Evolutionary conservation across 2,329 filamentous ascomycete genomes (phyloP).

Genomic region (Intubia oerlemansii): DNA sequence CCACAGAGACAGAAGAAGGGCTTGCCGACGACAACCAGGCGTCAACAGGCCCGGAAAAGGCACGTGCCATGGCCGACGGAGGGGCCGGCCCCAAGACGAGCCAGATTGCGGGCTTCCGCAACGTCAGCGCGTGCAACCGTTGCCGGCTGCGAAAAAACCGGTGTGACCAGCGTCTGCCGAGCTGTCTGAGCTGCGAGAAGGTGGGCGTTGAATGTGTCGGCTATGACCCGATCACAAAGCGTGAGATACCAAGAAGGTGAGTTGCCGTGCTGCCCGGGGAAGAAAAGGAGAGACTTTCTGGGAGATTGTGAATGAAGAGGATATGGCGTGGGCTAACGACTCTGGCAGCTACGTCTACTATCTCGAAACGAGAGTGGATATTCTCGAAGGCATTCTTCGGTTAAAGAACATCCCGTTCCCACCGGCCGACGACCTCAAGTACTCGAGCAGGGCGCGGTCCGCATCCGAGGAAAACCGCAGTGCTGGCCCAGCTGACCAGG

Average conservation of each 20-base stretch:
- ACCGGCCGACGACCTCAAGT: conserved; percentile 47
- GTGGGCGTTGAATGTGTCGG: conserved; percentile 81
- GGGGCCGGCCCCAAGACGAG: no score
- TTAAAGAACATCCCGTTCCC: conserved; percentile 52
- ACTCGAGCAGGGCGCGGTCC: conserved; percentile 10
- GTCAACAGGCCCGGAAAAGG: no score
- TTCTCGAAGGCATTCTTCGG: conserved; percentile 57
- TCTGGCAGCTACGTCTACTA: conserved; percentile 86
- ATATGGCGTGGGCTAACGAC: no score
- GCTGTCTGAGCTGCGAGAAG: conserved; percentile 82
- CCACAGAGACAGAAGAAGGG: no score
- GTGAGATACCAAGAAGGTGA: conserved; percentile 80
- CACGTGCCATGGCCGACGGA: no score
- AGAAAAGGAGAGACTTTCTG: no score
- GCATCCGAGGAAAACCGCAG: conserved; percentile 2
- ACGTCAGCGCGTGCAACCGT: conserved; percentile 86
- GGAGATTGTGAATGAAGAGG: no score
- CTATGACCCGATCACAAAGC: conserved; percentile 91
- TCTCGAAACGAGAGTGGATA: conserved; percentile 66
- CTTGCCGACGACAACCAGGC: no score
- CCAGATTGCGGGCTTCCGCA: conserved; percentile 51
- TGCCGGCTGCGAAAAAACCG: conserved; percentile 84
- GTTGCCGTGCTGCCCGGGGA: no score
- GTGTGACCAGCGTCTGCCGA: conserved; percentile 82
- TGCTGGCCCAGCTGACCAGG: conserved; percentile 10